phyloP scores from a whole-genome alignment of 306 rosid species.

The Gastrolobium bilobum region DNA sequence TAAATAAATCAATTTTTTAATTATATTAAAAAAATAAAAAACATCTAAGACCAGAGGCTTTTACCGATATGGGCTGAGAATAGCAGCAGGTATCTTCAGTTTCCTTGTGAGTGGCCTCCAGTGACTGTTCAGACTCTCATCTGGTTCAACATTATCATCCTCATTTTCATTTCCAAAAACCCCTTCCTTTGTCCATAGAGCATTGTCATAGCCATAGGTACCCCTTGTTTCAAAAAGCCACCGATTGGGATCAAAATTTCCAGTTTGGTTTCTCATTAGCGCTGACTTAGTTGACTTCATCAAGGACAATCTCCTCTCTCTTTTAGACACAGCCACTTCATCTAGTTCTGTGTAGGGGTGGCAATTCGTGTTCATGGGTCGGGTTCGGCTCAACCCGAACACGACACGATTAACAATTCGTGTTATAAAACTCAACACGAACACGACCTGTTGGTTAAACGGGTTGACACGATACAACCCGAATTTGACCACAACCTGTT shows the following conservation, averaged over 20 bases:
- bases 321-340: constrained; percentile 82
- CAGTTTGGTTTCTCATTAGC: constrained; percentile 89
- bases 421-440: no score
- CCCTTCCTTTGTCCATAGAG: constrained; percentile 94
- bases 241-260: constrained; percentile 90
- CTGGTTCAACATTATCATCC: constrained; percentile 68
- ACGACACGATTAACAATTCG: no score
- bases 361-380: no score
- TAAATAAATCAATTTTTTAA: not conserved
- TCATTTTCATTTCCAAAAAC: constrained; percentile 71
- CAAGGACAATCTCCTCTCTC: constrained; percentile 88
- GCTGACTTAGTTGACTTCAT: constrained; percentile 91
- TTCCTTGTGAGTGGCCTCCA: constrained; percentile 96
- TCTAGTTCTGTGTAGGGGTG: no score
- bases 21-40: not conserved
- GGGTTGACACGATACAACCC: no score
- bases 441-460: no score
- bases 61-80: constrained; percentile 93
- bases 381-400: no score
- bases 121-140: constrained; percentile 78
- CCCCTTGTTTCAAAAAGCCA: constrained; percentile 98
- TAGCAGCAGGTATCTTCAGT: constrained; percentile 91
- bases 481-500: no score
- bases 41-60: not conserved
- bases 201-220: constrained; percentile 97